phyloP scores from a whole-genome alignment of 2,329 filamentous ascomycete genomes.

The Colletotrichum chrysophilum region DNA sequence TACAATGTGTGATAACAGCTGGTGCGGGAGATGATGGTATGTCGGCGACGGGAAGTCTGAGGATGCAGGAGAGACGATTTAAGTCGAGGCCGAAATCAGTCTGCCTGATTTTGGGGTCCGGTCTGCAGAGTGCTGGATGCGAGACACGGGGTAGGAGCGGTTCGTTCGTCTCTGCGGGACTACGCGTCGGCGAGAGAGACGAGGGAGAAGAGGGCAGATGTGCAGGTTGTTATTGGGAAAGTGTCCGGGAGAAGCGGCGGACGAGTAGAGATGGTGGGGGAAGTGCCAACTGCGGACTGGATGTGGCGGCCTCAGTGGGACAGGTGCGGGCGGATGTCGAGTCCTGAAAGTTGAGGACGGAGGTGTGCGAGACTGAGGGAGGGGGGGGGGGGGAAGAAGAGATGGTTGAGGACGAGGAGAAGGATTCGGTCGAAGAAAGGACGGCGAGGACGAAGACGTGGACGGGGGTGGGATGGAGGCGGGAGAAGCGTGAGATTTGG shows the following conservation, averaged over 20 bases:
- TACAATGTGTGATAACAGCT: not conserved
- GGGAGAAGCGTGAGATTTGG: conserved; percentile 1
- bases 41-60: not conserved
- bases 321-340: not conserved
- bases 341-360: conserved; percentile 7
- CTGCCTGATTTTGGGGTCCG: conserved; percentile 14
- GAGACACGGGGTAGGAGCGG: not conserved
- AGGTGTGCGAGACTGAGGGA: not conserved
- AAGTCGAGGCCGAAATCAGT: conserved; percentile 18
- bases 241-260: not conserved
- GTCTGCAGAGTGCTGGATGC: not conserved
- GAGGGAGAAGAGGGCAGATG: conserved; percentile 5
- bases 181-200: conserved; percentile 18
- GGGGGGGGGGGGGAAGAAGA: too few species aligned
- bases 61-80: conserved; percentile 10
- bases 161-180: not conserved
- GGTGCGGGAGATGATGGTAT: not conserved
- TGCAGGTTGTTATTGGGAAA: not conserved
- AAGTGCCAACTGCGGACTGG: not conserved
- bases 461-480: not conserved
- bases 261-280: not conserved
- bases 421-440: conserved; percentile 20
- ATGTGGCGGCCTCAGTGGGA: conserved; percentile 16
- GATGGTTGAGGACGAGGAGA: conserved; percentile 22
- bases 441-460: not conserved